phyloP scores from a whole-genome alignment of 306 rosid genomes.

The Hippophae gyantsensis region DNA sequence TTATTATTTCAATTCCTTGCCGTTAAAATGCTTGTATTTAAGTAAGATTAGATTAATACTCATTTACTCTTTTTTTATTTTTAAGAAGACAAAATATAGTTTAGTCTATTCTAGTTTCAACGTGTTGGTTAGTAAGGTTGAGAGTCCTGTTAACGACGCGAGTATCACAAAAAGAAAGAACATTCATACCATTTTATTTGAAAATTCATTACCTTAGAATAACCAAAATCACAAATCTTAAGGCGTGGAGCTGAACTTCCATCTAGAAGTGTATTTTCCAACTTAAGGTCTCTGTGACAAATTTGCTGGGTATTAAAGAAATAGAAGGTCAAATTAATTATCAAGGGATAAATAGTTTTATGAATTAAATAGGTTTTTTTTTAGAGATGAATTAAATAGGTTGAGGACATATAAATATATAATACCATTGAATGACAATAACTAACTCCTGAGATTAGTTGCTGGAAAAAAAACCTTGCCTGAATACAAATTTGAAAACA shows the following conservation, averaged over 20 bases:
- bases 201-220: conserved; percentile 59
- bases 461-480: conserved; percentile 93
- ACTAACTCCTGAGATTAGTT: conserved; percentile 92
- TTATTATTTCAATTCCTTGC: too few species aligned
- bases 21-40: too few species aligned
- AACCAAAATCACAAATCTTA: conserved; percentile 94
- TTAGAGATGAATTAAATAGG: not conserved
- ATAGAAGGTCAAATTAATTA: not conserved
- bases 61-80: too few species aligned
- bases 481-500: conserved; percentile 14
- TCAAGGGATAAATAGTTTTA: not conserved
- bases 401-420: too few species aligned
- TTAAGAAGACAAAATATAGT: too few species aligned
- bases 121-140: too few species aligned
- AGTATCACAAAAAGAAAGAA: too few species aligned
- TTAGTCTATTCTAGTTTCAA: too few species aligned
- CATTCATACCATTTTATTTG: too few species aligned
- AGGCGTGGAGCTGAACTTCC: conserved; percentile 89
- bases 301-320: conserved; percentile 52
- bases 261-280: conserved; percentile 94
- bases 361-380: not conserved
- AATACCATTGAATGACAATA: conserved; percentile 91
- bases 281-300: conserved; percentile 96
- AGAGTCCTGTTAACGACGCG: too few species aligned
- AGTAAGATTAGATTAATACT: too few species aligned